Conservation (phyloP, 2,329 filamentous ascomycete species). For the Stagonosporopsis tanaceti region DNA sequence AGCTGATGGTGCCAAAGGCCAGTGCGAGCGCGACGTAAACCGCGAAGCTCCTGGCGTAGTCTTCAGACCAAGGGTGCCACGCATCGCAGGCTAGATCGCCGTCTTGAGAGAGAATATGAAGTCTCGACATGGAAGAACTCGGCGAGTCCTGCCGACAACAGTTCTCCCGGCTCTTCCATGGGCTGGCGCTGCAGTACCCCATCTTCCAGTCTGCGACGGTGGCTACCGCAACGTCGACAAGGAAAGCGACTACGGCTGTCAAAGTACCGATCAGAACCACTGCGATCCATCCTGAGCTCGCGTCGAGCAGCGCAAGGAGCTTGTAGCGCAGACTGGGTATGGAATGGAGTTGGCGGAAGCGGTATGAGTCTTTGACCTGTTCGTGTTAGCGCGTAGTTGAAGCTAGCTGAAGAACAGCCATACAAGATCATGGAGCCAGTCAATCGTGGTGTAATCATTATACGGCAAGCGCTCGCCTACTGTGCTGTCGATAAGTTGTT, state of each 20-base stretch:
- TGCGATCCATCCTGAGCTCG: slow-evolving; percentile 64
- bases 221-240: slow-evolving; percentile 63
- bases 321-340: slow-evolving; percentile 54
- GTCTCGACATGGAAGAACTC: not conserved
- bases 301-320: slow-evolving; percentile 56
- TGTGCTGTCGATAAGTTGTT: slow-evolving; percentile 56
- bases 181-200: slow-evolving; percentile 61
- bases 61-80: slow-evolving; percentile 56
- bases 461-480: slow-evolving; percentile 66
- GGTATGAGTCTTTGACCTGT: slow-evolving; percentile 65
- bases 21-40: slow-evolving; percentile 61
- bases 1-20: slow-evolving; percentile 60
- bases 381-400: not conserved
- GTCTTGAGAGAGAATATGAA: not conserved
- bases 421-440: slow-evolving; percentile 68
- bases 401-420: not conserved
- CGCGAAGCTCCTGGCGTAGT: slow-evolving; percentile 54
- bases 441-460: slow-evolving; percentile 69
- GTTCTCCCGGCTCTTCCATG: slow-evolving; percentile 57
- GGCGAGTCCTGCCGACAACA: slow-evolving; percentile 54
- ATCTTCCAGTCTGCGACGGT: slow-evolving; percentile 66
- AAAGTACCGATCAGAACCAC: slow-evolving; percentile 62
- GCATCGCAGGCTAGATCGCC: slow-evolving; percentile 47
- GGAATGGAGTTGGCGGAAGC: slow-evolving; percentile 57
- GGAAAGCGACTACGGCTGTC: slow-evolving; percentile 64